These are phyloP conservation scores for Rhizopus sp. DNA, from an alignment of 371 early-diverging fungal genomes.

Conservation along the genomic window DNA sequence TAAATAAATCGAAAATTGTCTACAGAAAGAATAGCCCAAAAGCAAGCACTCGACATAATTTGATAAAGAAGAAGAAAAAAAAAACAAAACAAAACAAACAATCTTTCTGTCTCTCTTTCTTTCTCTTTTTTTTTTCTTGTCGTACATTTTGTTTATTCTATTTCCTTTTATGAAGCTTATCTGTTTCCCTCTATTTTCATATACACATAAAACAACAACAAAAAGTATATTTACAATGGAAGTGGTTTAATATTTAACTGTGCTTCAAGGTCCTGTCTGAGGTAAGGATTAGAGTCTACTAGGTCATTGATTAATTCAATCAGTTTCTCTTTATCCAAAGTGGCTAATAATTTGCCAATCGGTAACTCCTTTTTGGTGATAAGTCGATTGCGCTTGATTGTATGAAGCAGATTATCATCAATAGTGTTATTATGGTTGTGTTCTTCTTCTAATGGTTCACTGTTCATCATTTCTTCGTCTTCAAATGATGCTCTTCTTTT, in stretches of 20 bases:
- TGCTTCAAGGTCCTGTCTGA: conserved; percentile 66
- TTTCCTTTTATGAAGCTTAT: background rate
- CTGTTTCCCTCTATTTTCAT: too few relatives aligned
- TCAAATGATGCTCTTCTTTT: conserved; percentile 29
- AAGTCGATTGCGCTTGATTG: conserved; percentile 23
- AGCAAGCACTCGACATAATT: conserved; percentile 30
- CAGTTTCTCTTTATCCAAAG: conserved; percentile 70
- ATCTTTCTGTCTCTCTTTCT: too few relatives aligned
- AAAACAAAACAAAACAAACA: too few relatives aligned
- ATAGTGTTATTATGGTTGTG: conserved; percentile 1
- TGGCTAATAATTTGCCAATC: conserved; percentile 43
- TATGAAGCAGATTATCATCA: conserved; percentile 14
- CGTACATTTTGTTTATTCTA: too few relatives aligned
- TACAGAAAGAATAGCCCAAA: conserved; percentile 56
- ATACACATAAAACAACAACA: too few relatives aligned
- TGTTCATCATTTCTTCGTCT: conserved; percentile 27
- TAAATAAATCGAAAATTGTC: conserved; percentile 53
- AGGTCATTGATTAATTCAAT: conserved; percentile 69
- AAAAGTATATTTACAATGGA: too few relatives aligned
- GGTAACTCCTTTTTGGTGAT: conserved; percentile 24
- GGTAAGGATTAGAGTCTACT: conserved; percentile 70
- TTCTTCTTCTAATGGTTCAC: background rate
- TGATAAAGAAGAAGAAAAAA: background rate
- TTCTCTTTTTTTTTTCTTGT: too few relatives aligned
- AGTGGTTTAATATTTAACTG: background rate